Percentiles rank a stretch among this genome's conserved stretches.
phyloP scores from a whole-genome alignment of 2,329 filamentous ascomycete genomes.

The Orbilia brochopaga region DNA sequence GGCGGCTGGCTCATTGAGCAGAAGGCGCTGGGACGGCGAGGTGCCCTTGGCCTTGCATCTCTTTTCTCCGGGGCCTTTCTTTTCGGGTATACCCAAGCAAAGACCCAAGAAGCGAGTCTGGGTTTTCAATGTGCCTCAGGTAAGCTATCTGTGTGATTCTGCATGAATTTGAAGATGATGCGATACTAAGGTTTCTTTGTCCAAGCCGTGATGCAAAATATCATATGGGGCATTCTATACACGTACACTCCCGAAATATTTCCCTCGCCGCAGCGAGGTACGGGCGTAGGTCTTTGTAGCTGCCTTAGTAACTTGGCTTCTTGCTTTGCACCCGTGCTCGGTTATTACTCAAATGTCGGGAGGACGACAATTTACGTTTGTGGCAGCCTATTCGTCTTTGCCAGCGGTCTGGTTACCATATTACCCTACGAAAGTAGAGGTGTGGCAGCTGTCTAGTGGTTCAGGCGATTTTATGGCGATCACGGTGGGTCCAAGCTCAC shows the following conservation, averaged over 20 bases:
- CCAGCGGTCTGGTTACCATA: constrained; percentile 70
- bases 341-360: constrained; percentile 46
- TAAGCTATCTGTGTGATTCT: constrained; percentile 62
- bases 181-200: constrained; percentile 47
- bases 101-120: constrained; percentile 68
- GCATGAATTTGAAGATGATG: constrained; percentile 62
- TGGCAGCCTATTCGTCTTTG: constrained; percentile 74
- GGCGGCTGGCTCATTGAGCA: constrained; percentile 74
- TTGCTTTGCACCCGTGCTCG: constrained; percentile 72
- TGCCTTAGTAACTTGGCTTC: constrained; percentile 73
- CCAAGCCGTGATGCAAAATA: constrained; percentile 72
- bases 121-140: constrained; percentile 74
- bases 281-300: constrained; percentile 73
- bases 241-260: constrained; percentile 80
- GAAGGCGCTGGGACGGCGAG: constrained; percentile 72
- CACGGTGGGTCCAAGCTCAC: too few species aligned
- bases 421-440: constrained; percentile 77
- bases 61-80: constrained; percentile 74
- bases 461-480: too few species aligned
- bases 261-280: constrained; percentile 73
- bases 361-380: constrained; percentile 69
- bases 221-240: constrained; percentile 78
- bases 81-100: constrained; percentile 72
- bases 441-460: constrained; percentile 64
- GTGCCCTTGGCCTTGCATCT: constrained; percentile 70